A percentile compares a stretch with the other conserved stretches of the same genome.
These are phyloP conservation scores for Boletus insuetus DNA, from an alignment of 768 basidiomycete species.

Conservation along the genomic window DNA sequence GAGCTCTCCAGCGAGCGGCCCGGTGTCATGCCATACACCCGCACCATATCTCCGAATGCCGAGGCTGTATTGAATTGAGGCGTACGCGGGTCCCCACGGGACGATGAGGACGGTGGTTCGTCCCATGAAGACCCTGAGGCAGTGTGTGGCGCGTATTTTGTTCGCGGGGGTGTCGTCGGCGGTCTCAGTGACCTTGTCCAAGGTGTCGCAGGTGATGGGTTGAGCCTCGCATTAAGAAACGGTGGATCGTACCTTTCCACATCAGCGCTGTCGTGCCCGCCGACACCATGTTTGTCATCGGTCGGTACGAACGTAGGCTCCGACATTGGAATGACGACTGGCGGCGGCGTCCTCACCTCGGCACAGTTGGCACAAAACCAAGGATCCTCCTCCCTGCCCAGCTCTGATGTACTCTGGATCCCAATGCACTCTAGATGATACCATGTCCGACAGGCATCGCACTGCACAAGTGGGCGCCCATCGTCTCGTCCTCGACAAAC, in stretches of 20 bases:
- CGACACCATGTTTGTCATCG: constrained; percentile 36
- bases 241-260: constrained; percentile 50
- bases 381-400: constrained; percentile 74
- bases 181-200: constrained; percentile 40
- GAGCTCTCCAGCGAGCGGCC: constrained; percentile 33
- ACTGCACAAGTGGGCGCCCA: constrained; percentile 77
- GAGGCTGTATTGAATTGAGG: constrained; percentile 40
- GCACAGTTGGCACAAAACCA: constrained; percentile 71
- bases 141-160: constrained; percentile 26
- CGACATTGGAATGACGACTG: constrained; percentile 27
- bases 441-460: constrained; percentile 78
- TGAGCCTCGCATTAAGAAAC: constrained; percentile 52
- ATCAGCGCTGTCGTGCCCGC: constrained; percentile 7
- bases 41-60: constrained; percentile 35
- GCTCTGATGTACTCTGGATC: constrained; percentile 56
- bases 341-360: constrained; percentile 41
- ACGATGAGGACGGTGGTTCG: constrained; percentile 41
- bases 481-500: constrained; percentile 67
- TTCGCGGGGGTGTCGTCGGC: constrained; percentile 51
- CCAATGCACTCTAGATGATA: constrained; percentile 82
- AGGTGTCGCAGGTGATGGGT: constrained; percentile 53
- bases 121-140: constrained; percentile 43
- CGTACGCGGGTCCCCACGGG: constrained; percentile 52
- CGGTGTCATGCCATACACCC: constrained; percentile 40
- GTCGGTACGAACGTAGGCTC: constrained; percentile 74